Evolutionary conservation across 345 rosid genomes (phyloP), one percentile per base, ranked within the genome.

Genomic region (Gossypium herbaceum): DNA sequence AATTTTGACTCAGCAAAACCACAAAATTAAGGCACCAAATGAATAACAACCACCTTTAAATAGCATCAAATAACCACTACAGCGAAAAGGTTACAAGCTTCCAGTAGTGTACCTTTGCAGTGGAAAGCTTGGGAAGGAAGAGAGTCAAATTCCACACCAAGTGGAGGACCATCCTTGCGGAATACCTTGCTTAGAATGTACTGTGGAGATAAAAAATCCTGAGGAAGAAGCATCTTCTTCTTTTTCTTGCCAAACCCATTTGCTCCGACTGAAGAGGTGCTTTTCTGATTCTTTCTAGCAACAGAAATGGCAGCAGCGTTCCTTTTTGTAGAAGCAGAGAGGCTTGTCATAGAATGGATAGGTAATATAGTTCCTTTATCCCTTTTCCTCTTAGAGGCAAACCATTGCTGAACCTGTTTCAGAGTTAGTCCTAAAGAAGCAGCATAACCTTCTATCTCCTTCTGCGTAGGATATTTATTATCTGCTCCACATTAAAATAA

Each of bases 151-250:
- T 86, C 91, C 65, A 54, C 77, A 78, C 94, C 97, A 71, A 95
- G 96, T 4, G 85, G 75, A n/a, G 99, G 99, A 73, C 98, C 98
- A 80, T 95, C 99, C 84, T 93, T 90, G 44, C 97, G 96, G 55
- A 95, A 93, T 64, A 91, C 44, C 82, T 88, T 95, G 24, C 78
- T 80, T 79, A 93, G 74, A 77, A 95, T 86, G 82, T 85, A 84
- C 58, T 80, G 84, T 10, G 97, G 84, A 77, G 88, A 56, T 57
- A 84, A 73, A 81, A 93, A 82, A 67, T 81, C 82, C 82, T 91
- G 97, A 67, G 79, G n/a, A 75, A 73, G 69, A 75, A 50, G 62
- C 67, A 64, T 19, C 47, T 77, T 85, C 73, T 74, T 68, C 64
- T 45, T 75, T 71, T 74, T 81, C 61, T 65, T 83, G 62, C 50